These are phyloP conservation scores for Naganishia vaughanmartiniae DNA, from an alignment of 768 basidiomycete species.

Conservation along the genomic window DNA sequence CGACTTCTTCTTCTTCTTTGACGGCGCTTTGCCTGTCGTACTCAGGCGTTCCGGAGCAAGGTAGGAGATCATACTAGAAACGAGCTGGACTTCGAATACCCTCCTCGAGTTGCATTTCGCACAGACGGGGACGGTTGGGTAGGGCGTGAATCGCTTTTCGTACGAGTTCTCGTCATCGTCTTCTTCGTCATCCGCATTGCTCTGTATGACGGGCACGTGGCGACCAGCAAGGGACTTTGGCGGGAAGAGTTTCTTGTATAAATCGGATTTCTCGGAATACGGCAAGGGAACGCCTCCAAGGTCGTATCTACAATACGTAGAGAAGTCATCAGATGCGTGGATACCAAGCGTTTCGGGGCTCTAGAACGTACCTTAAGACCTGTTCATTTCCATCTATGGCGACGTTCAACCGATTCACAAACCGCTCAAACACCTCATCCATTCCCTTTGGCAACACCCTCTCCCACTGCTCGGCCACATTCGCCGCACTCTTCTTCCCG, in stretches of 20 bases:
- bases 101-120: slow-evolving; percentile 65
- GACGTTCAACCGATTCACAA: slow-evolving; percentile 70
- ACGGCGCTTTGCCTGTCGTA: slow-evolving; percentile 37
- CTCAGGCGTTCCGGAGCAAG: slow-evolving; percentile 54
- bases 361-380: slow-evolving; percentile 69
- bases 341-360: no score
- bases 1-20: slow-evolving; percentile 53
- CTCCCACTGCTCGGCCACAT: slow-evolving; percentile 66
- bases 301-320: slow-evolving; percentile 66
- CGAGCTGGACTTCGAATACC: slow-evolving; percentile 88
- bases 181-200: slow-evolving; percentile 34
- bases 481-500: slow-evolving; percentile 39
- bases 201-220: slow-evolving; percentile 62
- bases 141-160: slow-evolving; percentile 56
- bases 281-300: slow-evolving; percentile 79
- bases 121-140: slow-evolving; percentile 62
- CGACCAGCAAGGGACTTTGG: slow-evolving; percentile 45
- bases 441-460: slow-evolving; percentile 64
- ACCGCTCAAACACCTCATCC: slow-evolving; percentile 82
- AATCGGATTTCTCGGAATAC: slow-evolving; percentile 68
- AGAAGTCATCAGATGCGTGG: background rate
- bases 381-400: slow-evolving; percentile 61
- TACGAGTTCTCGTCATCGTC: slow-evolving; percentile 39
- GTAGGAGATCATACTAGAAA: slow-evolving; percentile 86
- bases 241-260: slow-evolving; percentile 69